Base-by-base conservation (phyloP, 768 basidiomycete species). In the Boletus subcaerulescens region DNA sequence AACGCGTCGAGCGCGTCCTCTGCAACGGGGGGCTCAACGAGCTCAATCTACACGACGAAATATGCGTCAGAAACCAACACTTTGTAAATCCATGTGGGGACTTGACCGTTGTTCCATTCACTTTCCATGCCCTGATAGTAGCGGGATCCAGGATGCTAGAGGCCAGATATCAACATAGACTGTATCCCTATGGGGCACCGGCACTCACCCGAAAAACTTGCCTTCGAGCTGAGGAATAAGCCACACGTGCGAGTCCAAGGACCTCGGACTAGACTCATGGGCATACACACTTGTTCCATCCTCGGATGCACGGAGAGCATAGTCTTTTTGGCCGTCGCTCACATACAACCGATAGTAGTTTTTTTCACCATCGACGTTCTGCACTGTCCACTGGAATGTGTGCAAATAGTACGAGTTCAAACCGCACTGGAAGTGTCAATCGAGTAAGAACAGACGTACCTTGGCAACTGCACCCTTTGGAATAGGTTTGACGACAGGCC, bases 181-280 rank as follows among this genome's bases (percentile, higher is more conserved):
- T 29, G 8, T 29, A 29, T 29, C 8, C 26, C 26, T 9, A 29
- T 29, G 8, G 26, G 26, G 26, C 26, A 29, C 26, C 26, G 26
- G 35, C 38, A 20, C 18, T 17, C 29, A 49, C 38, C 42, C 35
- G 14, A 31, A 43, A 31, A 55, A 4, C 15, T 49, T 29, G 9
- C n/a, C 29, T 24, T 17, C 24, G 5, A 55, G 49, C 8, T 14
- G 35, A 17, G 49, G 49, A 10, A 55, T 52, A 29, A 36, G 18
- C 53, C 53, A 55, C 29, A 55, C 49, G 14, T 55, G 53, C 12
- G 49, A 52, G 22, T 20, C 13, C 49, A 52, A 11, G 15, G 48
- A 52, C 11, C 29, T 32, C 3, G 49, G 42, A 20, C 12, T 38
- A 7, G 49, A 43, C 17, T 52, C 53, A 11, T 44, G 38, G 18